Evolutionary conservation across 441 rosid species (phyloP).

Genomic region (Eutrema salsugineum): DNA sequence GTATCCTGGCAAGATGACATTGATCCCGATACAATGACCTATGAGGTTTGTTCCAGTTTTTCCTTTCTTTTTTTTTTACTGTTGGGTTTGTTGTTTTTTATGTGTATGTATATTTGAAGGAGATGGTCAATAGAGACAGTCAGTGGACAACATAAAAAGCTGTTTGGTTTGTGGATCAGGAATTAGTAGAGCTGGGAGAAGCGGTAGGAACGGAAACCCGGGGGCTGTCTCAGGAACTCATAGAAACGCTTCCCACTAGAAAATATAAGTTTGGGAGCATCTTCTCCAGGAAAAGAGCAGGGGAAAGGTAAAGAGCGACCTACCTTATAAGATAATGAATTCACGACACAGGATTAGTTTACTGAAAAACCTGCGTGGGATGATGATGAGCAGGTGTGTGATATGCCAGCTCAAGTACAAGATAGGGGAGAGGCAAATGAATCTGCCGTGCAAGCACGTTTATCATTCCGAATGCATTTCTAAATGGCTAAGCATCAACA

Average conservation of each 20-base stretch:
- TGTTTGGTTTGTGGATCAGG: conserved; percentile 39
- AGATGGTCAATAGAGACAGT: background rate
- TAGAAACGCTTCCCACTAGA: conserved; percentile 55
- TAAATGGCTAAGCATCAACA: conserved; percentile 72
- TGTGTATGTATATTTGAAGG: background rate
- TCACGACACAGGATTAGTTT: background rate
- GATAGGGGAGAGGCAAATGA: conserved; percentile 52
- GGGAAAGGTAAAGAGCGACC: conserved; percentile 30
- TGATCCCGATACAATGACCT: conserved; percentile 68
- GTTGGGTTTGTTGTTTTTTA: background rate
- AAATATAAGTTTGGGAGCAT: conserved; percentile 58
- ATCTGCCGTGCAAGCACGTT: conserved; percentile 64
- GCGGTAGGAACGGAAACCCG: conserved; percentile 62
- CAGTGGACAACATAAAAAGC: conserved; percentile 8
- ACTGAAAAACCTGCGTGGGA: conserved; percentile 1
- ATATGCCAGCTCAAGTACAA: conserved; percentile 67
- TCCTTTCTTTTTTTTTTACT: too few species aligned
- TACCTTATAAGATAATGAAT: background rate
- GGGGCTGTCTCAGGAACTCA: conserved; percentile 61
- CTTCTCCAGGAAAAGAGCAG: conserved; percentile 49
- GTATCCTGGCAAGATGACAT: conserved; percentile 65
- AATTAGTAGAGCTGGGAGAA: conserved; percentile 67
- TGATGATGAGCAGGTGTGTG: conserved; percentile 49
- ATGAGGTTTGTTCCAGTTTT: conserved; percentile 53
- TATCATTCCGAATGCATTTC: conserved; percentile 60